Percentiles rank a stretch among this genome's conserved stretches.
phyloP scores from a whole-genome alignment of 371 early-diverging fungal genomes.

The Synchytrium microbalum region DNA sequence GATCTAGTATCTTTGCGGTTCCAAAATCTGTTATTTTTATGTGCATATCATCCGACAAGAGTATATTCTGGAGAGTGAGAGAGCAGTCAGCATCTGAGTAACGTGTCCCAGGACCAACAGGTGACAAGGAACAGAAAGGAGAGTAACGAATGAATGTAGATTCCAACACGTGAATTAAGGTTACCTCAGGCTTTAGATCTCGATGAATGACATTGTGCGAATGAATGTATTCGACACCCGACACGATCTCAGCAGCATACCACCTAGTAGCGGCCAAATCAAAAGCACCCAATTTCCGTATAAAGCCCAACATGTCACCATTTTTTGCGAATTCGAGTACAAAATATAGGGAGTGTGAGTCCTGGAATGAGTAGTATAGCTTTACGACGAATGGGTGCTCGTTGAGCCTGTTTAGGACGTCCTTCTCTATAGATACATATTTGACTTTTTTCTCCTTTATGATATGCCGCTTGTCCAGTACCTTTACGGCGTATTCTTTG shows the following conservation, averaged over 20 bases:
- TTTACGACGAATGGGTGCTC: conserved; percentile 88
- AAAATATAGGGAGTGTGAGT: conserved; percentile 79
- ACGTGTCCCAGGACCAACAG: conserved; percentile 41
- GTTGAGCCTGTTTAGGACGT: conserved; percentile 69
- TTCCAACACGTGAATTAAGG: not conserved
- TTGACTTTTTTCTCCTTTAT: conserved; percentile 87
- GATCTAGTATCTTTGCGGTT: conserved; percentile 75
- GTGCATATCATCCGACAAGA: conserved; percentile 74
- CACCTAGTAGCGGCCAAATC: conserved; percentile 60
- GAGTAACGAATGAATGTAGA: conserved; percentile 2
- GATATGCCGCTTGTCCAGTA: conserved; percentile 88
- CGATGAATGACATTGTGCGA: conserved; percentile 74
- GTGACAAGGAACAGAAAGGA: not conserved
- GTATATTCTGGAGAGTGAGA: conserved; percentile 51
- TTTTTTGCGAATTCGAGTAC: conserved; percentile 81
- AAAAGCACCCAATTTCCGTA: conserved; percentile 64
- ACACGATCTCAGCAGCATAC: conserved; percentile 82
- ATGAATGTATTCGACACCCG: conserved; percentile 81
- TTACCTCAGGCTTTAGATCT: conserved; percentile 82
- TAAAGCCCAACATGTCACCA: conserved; percentile 80
- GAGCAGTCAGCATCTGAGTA: conserved; percentile 41
- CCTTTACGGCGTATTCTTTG: conserved; percentile 81
- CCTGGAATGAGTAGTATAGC: conserved; percentile 92
- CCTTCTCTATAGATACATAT: conserved; percentile 85
- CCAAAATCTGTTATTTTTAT: conserved; percentile 94